phyloP scores from a whole-genome alignment of 2,329 filamentous ascomycete genomes.

The Cadophora malorum region DNA sequence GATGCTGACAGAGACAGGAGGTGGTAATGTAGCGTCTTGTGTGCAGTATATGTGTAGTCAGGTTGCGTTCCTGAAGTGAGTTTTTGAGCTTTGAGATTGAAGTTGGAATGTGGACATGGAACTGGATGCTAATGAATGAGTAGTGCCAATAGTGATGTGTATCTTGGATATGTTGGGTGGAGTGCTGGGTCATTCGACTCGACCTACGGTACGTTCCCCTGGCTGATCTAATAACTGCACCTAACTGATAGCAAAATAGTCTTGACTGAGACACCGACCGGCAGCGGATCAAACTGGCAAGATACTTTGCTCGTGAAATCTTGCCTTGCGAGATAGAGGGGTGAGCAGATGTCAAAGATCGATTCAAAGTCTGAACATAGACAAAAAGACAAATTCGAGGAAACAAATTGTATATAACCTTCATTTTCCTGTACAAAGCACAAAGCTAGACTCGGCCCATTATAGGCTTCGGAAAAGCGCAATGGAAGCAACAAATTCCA shows the following conservation, averaged over 20 bases:
- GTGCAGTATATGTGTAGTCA: constrained; percentile 43
- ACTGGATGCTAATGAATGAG: not conserved
- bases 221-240: too few species aligned
- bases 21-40: constrained; percentile 44
- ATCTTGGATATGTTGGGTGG: constrained; percentile 49
- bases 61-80: constrained; percentile 20
- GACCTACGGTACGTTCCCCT: constrained; percentile 31
- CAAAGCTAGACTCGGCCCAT: not conserved
- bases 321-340: constrained; percentile 33
- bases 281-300: constrained; percentile 31
- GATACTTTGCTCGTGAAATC: constrained; percentile 38
- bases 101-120: too few species aligned
- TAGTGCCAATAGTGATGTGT: constrained; percentile 47
- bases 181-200: constrained; percentile 46
- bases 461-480: not conserved
- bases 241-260: constrained; percentile 22
- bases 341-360: not conserved
- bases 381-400: not conserved
- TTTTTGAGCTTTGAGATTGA: not conserved
- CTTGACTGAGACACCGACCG: constrained; percentile 36
- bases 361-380: too few species aligned
- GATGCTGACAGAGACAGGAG: constrained; percentile 54
- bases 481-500: not conserved
- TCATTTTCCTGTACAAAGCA: not conserved
- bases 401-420: not conserved